Base-by-base conservation (phyloP, 345 rosid genomes). In the Erucastrum elatum region DNA sequence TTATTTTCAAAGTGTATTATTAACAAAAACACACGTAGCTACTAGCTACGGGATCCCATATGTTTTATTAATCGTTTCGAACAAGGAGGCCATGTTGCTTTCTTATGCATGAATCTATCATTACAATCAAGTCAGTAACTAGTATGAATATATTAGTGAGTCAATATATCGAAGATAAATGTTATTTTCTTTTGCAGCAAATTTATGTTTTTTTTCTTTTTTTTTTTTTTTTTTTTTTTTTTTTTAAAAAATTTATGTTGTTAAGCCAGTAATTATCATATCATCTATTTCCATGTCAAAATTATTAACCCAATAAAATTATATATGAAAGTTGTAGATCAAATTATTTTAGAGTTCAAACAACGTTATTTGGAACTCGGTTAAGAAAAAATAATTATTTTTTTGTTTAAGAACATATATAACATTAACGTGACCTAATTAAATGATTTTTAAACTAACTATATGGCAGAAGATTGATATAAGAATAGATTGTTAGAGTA, bases 71-170 rank as follows among this genome's bases (percentile, higher is more conserved):
- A 30, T 13, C 30, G 59, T 8, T 17, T 59, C 72, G 37, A 66
- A 66, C 68, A 78, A 58, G 37, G 51, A 77, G 62, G 62, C 81
- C 77, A 72, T 72, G 68, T 66, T 72, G 53, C 72, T 72, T 30
- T 51, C 46, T 77, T 53, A 46, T 46, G 16, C 55, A 77, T 55
- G 64, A 27, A 70, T 77, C 65, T 77, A 71, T 55, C 66, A 71
- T 71, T 60, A 30, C 5, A 41, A 29, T 10, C 13, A 12, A 46
- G 62, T 31, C 30, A 64, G n/a, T 44, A 44, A 44, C 51, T 34
- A 30, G 26, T 21, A 2, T 64, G 55, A 51, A 1, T 51, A 64
- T 65, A 53, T 65, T 49, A 39, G 4, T 35, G 46, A 39, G 11
- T 39, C 37, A 34, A 34, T 39, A 44, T 12, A 44, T 44, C n/a